Evolutionary conservation across 2,329 filamentous ascomycete genomes (phyloP), one percentile per base, ranked within the genome.

Genomic region (Pseudogymnoascus sp.): DNA sequence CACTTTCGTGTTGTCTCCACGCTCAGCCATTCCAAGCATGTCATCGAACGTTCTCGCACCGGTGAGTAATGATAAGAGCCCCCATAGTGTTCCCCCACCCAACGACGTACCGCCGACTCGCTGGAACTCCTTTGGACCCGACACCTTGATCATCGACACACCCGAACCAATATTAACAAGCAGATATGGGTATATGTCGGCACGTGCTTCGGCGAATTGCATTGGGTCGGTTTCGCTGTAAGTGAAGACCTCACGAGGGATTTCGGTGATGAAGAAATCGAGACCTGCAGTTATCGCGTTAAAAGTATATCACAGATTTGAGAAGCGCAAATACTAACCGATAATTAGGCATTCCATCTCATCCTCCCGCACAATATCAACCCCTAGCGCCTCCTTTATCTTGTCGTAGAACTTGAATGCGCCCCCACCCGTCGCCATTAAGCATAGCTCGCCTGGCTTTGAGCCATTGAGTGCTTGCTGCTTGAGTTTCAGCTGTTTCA

Each of bases 331-430:
- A 4, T 11, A 40, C 79, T 67, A 75, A 92, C 90, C 92, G 71
- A 94, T 94, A 67, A 99, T 99, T 64, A 99, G 78, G 73, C 94
- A 99, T 75, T 96, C 92, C 94, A 99, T 99, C 77, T 99, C 94
- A 72, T 99, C 94, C 76, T 97, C 94, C 47, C 92, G 82, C 70
- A 92, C 80, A 18, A 99, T 92, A 72, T 97, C 89, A 1, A 96
- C 90, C 12, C 90, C 90, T 60, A 99, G 78, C 4, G 88, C 86
- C 66, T 93, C 84, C 72, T 86, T 87, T 69, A 99, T 91, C 75
- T 86, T 88, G 74, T 97, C 92, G 75, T 97, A 97, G 77, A 90
- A 99, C 75, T 97, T 97, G 81, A 90, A 97, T 4, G 94, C 92
- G 18, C 94, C 94, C 28, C 94, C 94, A 5, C 94, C 94, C 0